Evolutionary conservation across 805 yeast species (phyloP), one percentile per base, ranked within the genome.

Genomic region (Sungouiella blattae): DNA sequence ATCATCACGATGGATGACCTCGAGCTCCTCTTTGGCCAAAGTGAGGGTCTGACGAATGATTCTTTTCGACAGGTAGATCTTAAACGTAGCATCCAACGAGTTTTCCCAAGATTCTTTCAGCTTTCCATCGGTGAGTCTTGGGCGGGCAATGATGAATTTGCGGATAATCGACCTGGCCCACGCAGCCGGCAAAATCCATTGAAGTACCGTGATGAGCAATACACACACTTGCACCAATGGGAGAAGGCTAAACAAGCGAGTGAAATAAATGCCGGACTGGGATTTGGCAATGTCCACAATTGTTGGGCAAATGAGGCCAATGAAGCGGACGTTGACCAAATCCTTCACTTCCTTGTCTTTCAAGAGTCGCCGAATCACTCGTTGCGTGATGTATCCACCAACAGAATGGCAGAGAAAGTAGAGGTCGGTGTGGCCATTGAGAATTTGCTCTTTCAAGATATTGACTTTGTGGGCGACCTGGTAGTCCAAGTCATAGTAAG

Each of bases 231-330:
- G 42, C 13, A 61, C 45, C 2, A 62, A 33, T 4, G 72, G 68
- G 16, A 62, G 41, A 11, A 50, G 41, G 12, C 45, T 39, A 43
- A 56, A 55, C 1, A 64, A 38, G 17, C 32, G 36, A 6, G 53
- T 46, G 36, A 67, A 52, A 11, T 43, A 30, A 11, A 46, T 44
- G 1, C 73, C 73, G 6, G 67, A 58, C 17, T 46, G 52, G 5
- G 71, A 63, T 20, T 52, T 46, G n/a, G 77, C 77, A 21, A 84
- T 77, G 45, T 82, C 81, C 16, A 69, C 64, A 14, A 84, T 65
- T 0, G 93, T 82, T 1, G 94, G 94, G 35, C 85, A 81, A 13
- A 83, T 62, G 33, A 83, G 60, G 0, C 87, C 87, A 14, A 74
- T 65, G 36, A 76, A 68, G 33, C 53, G 57, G 21, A 77, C 57